These are phyloP conservation scores for Zychaea mexicana DNA, from an alignment of 371 early-diverging fungal species.

Conservation along the genomic window DNA sequence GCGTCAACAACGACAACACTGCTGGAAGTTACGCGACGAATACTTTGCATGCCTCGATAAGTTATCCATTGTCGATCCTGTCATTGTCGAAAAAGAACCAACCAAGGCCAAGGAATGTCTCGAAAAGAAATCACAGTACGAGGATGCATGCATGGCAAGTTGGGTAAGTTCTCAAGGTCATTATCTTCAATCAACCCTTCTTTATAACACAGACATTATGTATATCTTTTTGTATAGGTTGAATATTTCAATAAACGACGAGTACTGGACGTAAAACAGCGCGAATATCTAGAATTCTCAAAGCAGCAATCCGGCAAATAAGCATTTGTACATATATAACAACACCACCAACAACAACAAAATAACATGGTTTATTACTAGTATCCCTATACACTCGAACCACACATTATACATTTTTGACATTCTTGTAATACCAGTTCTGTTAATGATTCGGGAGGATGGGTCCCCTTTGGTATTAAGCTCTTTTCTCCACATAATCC, in stretches of 20 bases:
- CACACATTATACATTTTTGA: slow-evolving; percentile 3
- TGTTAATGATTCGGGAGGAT: neutral
- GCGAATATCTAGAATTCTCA: slow-evolving; percentile 48
- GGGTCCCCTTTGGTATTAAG: neutral
- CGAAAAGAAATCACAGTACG: slow-evolving; percentile 44
- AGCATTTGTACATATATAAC: neutral
- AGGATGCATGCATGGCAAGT: slow-evolving; percentile 54
- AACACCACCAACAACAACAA: neutral
- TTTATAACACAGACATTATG: neutral
- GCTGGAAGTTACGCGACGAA: slow-evolving; percentile 59
- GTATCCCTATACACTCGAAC: neutral
- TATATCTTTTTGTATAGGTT: slow-evolving; percentile 23
- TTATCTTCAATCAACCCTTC: neutral
- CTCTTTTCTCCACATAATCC: slow-evolving; percentile 5
- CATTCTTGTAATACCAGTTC: neutral
- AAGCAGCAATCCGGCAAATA: slow-evolving; percentile 39
- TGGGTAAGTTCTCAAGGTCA: slow-evolving; percentile 37
- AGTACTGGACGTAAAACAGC: slow-evolving; percentile 48
- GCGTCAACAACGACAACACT: slow-evolving; percentile 56
- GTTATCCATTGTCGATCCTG: slow-evolving; percentile 51
- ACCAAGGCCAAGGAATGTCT: slow-evolving; percentile 42
- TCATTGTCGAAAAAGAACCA: slow-evolving; percentile 48
- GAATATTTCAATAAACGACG: slow-evolving; percentile 58
- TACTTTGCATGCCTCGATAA: slow-evolving; percentile 58
- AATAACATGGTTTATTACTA: neutral